Percentiles rank a stretch among this genome's conserved stretches.
phyloP scores from a whole-genome alignment of 345 rosid genomes.

The Schrenkiella parvula region DNA sequence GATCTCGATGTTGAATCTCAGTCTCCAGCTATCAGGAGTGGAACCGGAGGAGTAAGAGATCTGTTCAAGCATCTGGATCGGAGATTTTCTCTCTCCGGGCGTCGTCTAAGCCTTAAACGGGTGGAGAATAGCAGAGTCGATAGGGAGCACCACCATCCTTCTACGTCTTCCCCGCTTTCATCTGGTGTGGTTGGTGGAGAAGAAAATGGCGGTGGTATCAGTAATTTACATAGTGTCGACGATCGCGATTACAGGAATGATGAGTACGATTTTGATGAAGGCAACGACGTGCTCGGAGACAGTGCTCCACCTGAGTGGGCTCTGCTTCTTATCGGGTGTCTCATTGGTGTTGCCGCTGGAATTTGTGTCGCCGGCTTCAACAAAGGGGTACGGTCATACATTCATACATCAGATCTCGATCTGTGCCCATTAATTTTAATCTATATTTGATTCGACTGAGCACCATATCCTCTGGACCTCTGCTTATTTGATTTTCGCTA shows the following conservation, averaged over 20 bases:
- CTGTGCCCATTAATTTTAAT: background rate
- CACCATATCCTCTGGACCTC: no score
- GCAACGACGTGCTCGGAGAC: slow-evolving; percentile 48
- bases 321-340: slow-evolving; percentile 80
- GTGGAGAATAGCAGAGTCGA: slow-evolving; percentile 38
- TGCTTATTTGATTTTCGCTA: background rate
- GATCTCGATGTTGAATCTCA: slow-evolving; percentile 42
- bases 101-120: slow-evolving; percentile 49
- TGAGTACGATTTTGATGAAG: slow-evolving; percentile 34
- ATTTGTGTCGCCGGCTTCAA: slow-evolving; percentile 90
- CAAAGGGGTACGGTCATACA: slow-evolving; percentile 54
- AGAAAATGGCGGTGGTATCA: background rate
- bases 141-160: slow-evolving; percentile 30
- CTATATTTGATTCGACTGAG: background rate
- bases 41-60: slow-evolving; percentile 42
- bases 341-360: slow-evolving; percentile 89
- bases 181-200: background rate
- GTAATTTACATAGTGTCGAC: slow-evolving; percentile 21
- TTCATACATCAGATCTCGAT: slow-evolving; percentile 23
- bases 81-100: slow-evolving; percentile 54
- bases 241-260: slow-evolving; percentile 22
- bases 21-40: slow-evolving; percentile 14
- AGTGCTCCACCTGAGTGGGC: slow-evolving; percentile 98
- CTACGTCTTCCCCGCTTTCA: slow-evolving; percentile 30
- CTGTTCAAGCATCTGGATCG: slow-evolving; percentile 63